Conservation (phyloP, 129 eudicot species). For the Solidago caesia region DNA sequence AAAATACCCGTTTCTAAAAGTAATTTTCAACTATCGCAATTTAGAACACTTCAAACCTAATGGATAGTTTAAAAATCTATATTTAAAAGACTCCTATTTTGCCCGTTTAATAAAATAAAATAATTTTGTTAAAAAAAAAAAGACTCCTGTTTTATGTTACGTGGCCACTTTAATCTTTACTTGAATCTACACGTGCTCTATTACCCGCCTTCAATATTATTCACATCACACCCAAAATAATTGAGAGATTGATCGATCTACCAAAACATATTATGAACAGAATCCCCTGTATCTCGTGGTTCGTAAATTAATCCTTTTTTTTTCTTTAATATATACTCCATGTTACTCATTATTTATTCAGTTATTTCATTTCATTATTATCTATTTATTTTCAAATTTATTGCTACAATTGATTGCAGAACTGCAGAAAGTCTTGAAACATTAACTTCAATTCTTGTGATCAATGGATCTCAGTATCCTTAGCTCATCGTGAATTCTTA, state of each 20-base stretch:
- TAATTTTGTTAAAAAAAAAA: too few species aligned
- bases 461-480: slow-evolving; percentile 10
- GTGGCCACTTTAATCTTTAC: slow-evolving; percentile 1
- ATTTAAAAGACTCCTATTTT: too few species aligned
- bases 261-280: not conserved
- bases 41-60: too few species aligned
- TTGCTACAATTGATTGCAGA: slow-evolving; percentile 6
- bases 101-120: too few species aligned
- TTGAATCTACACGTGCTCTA: slow-evolving; percentile 5
- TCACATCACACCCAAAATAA: slow-evolving; percentile 14
- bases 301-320: slow-evolving; percentile 19
- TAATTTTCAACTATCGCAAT: too few species aligned
- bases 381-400: too few species aligned
- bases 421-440: not conserved
- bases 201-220: not conserved
- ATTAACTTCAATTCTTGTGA: not conserved
- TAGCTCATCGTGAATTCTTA: slow-evolving; percentile 16
- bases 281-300: slow-evolving; percentile 22
- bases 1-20: too few species aligned
- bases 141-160: not conserved
- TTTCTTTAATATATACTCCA: not conserved
- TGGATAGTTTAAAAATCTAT: too few species aligned
- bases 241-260: slow-evolving; percentile 16
- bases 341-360: too few species aligned
- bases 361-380: too few species aligned